phyloP scores from a whole-genome alignment of 345 rosid genomes.

The Gossypium sturtianum region DNA sequence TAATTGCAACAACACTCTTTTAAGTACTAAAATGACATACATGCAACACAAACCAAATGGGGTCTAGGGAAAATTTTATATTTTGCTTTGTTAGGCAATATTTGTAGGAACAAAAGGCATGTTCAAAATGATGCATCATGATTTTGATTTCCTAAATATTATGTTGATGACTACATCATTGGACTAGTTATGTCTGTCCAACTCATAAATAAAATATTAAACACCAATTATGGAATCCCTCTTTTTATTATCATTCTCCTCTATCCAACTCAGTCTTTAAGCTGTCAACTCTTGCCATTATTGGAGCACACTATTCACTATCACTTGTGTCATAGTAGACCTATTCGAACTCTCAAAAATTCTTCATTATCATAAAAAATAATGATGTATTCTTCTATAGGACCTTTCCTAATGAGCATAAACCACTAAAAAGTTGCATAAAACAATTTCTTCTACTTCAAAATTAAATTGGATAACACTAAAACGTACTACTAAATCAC shows the following conservation, averaged over 20 bases:
- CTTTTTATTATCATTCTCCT: not conserved
- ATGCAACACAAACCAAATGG: too few relatives aligned
- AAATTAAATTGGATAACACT: not conserved
- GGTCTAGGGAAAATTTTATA: not conserved
- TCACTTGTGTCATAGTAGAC: conserved; percentile 28
- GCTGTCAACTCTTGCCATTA: conserved; percentile 19
- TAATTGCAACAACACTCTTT: not conserved
- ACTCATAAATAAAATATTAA: not conserved
- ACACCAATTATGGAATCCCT: conserved; percentile 3
- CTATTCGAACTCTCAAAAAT: conserved; percentile 10
- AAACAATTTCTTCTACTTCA: not conserved
- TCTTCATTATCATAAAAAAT: conserved; percentile 14
- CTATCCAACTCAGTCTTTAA: not conserved
- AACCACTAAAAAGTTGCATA: not conserved
- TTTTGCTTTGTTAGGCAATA: not conserved
- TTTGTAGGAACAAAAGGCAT: not conserved
- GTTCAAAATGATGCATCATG: not conserved
- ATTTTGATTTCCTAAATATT: too few relatives aligned
- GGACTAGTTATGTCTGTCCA: too few relatives aligned
- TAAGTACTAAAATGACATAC: too few relatives aligned
- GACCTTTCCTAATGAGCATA: conserved; percentile 4
- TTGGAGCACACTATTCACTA: conserved; percentile 28
- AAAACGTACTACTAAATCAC: not conserved
- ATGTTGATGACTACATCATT: too few relatives aligned
- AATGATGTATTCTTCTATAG: not conserved